A percentile compares a stretch with the other conserved stretches of the same genome.
These are phyloP conservation scores for Solanum rostratum DNA, from an alignment of 257 asterid genomes.

Conservation along the genomic window DNA sequence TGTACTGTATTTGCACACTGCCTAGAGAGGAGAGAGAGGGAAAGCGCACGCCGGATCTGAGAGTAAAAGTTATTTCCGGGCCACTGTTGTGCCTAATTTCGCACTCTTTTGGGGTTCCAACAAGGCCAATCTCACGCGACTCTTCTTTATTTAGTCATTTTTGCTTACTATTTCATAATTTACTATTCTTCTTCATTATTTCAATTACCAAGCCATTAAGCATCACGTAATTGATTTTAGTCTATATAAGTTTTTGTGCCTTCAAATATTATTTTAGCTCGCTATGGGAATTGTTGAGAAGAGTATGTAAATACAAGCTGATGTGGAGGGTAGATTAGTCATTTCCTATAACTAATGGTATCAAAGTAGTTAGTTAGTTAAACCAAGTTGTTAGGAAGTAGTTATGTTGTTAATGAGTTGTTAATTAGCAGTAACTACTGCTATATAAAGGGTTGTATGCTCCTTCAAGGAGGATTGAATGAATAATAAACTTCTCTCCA, in stretches of 20 bases:
- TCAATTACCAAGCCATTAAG: neutral
- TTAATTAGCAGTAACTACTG: too few species aligned
- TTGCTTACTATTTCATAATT: neutral
- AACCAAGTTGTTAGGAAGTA: too few species aligned
- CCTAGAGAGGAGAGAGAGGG: conserved; percentile 2
- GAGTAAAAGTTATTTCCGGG: neutral
- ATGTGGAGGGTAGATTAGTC: too few species aligned
- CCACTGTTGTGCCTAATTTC: neutral
- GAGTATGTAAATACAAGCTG: too few species aligned
- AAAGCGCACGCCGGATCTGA: neutral
- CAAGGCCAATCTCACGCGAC: neutral
- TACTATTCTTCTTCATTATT: neutral
- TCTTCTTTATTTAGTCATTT: neutral
- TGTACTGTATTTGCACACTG: neutral
- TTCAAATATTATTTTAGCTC: too few species aligned
- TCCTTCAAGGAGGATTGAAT: too few species aligned
- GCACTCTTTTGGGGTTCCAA: neutral
- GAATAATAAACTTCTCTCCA: too few species aligned
- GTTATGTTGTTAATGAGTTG: too few species aligned
- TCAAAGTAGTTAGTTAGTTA: too few species aligned
- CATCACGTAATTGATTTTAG: neutral
- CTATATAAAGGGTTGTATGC: too few species aligned
- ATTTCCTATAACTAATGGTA: too few species aligned
- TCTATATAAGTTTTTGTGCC: neutral
- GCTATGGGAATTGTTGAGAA: too few species aligned